Evolutionary conservation across 192 early-diverging fungal genomes (phyloP).

Genomic region (Rhizophagus prolifer): DNA sequence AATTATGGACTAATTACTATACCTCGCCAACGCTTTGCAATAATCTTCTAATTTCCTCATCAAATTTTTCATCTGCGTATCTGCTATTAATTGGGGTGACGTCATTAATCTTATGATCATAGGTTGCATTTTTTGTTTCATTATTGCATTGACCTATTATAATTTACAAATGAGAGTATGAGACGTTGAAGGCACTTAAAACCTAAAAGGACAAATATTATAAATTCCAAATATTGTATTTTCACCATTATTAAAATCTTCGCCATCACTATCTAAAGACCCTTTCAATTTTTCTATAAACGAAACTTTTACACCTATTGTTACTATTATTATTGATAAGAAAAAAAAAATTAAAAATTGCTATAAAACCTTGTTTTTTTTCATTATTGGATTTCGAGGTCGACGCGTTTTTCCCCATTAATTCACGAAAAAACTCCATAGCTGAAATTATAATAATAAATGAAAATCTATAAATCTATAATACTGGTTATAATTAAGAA

Average conservation of each 20-base stretch:
- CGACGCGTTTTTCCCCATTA: not conserved
- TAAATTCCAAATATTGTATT: not conserved
- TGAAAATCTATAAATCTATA: not conserved
- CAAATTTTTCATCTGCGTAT: slow-evolving; percentile 7
- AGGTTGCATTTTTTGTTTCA: not conserved
- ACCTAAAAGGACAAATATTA: no score
- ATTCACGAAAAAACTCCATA: not conserved
- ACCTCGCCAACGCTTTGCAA: slow-evolving; percentile 27
- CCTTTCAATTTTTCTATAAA: slow-evolving; percentile 6
- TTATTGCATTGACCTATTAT: not conserved
- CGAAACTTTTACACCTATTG: not conserved
- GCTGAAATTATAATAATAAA: not conserved
- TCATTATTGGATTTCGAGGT: not conserved
- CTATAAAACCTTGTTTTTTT: not conserved
- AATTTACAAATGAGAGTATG: not conserved
- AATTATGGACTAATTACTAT: not conserved
- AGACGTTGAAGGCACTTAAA: no score
- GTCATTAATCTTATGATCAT: not conserved
- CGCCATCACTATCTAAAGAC: not conserved
- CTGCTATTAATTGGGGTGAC: not conserved
- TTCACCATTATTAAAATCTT: not conserved
- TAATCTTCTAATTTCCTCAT: slow-evolving; percentile 25
- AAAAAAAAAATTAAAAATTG: not conserved
- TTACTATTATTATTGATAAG: not conserved
- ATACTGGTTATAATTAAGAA: not conserved